Conservation (phyloP, 2,329 filamentous ascomycete genomes). For the Verticillium dahliae region DNA sequence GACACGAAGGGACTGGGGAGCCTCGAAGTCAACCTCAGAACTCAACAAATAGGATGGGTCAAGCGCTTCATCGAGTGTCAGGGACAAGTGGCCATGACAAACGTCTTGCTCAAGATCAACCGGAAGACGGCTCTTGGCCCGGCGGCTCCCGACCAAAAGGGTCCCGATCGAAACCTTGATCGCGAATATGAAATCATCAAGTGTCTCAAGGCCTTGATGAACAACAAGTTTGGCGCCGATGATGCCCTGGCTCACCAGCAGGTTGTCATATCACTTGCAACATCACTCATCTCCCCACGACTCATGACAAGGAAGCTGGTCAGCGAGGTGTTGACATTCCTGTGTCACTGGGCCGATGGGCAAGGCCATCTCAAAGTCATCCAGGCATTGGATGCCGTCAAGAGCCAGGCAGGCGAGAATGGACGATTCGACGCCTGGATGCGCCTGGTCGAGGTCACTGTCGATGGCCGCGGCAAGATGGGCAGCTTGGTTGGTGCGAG, state of each 20-base stretch:
- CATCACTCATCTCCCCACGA: constrained; percentile 79
- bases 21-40: constrained; percentile 87
- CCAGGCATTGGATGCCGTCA: constrained; percentile 87
- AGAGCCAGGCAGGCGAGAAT: constrained; percentile 81
- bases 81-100: constrained; percentile 92
- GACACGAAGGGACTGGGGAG: constrained; percentile 87
- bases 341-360: constrained; percentile 89
- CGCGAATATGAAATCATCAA: constrained; percentile 97
- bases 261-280: constrained; percentile 80
- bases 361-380: constrained; percentile 90
- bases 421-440: constrained; percentile 98
- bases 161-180: constrained; percentile 70
- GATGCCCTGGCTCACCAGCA: constrained; percentile 88
- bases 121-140: constrained; percentile 73
- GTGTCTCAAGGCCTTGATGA: constrained; percentile 94
- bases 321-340: constrained; percentile 91
- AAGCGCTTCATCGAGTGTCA: constrained; percentile 95
- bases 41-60: constrained; percentile 97
- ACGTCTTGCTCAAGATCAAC: constrained; percentile 89
- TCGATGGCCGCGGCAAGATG: constrained; percentile 97
- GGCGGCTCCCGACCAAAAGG: constrained; percentile 51
- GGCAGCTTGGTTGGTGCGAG: constrained; percentile 94
- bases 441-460: constrained; percentile 93
- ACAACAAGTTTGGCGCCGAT: constrained; percentile 98
- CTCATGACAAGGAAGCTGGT: constrained; percentile 90